These are phyloP conservation scores for Ophiostoma tasmaniense DNA, from an alignment of 2,329 filamentous ascomycete genomes.

Conservation along the genomic window DNA sequence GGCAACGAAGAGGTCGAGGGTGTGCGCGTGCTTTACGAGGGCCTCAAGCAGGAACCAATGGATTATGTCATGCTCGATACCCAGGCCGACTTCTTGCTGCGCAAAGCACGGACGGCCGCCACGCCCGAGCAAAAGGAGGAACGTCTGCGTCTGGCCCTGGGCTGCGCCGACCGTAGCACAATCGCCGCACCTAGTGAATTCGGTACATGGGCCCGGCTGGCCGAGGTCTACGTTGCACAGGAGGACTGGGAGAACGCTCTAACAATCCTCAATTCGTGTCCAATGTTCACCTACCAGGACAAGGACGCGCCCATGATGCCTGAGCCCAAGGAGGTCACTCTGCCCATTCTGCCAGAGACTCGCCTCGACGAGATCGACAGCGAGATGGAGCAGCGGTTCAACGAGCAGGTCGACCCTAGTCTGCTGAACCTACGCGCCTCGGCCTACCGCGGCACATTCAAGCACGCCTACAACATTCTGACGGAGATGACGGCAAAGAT, in stretches of 20 bases:
- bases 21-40: conserved; percentile 77
- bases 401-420: conserved; percentile 80
- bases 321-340: conserved; percentile 75
- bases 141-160: conserved; percentile 75
- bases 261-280: conserved; percentile 92
- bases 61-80: conserved; percentile 94
- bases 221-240: conserved; percentile 85
- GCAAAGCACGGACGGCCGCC: conserved; percentile 59
- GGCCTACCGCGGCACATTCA: conserved; percentile 88
- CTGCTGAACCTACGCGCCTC: conserved; percentile 79
- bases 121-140: conserved; percentile 50
- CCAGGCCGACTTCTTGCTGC: conserved; percentile 83
- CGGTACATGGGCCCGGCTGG: conserved; percentile 87
- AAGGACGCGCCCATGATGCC: conserved; percentile 94
- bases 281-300: conserved; percentile 99
- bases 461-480: conserved; percentile 86
- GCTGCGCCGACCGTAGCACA: conserved; percentile 89
- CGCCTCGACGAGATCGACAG: conserved; percentile 94
- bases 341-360: conserved; percentile 82
- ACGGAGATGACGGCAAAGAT: conserved; percentile 96
- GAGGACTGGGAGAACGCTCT: conserved; percentile 97
- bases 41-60: conserved; percentile 87
- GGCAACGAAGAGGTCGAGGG: conserved; percentile 97
- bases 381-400: conserved; percentile 69
- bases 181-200: conserved; percentile 96